Evolutionary conservation across 2,329 filamentous ascomycete genomes (phyloP).

Genomic region (Fusarium verticillioides): DNA sequence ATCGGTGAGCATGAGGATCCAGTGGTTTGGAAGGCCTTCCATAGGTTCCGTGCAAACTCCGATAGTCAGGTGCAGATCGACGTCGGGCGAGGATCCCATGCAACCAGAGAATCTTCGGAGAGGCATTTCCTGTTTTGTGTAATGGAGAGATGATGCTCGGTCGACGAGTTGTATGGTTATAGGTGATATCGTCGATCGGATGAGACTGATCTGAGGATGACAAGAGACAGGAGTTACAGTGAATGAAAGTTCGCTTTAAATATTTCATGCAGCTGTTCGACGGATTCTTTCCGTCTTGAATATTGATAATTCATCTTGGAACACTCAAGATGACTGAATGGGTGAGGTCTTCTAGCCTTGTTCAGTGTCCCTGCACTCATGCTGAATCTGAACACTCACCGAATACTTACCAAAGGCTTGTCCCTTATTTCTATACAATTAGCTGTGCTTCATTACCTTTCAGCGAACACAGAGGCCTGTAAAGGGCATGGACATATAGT

Average conservation of each 20-base stretch:
- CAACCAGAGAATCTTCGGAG: background rate
- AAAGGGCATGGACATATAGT: background rate
- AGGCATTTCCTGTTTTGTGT: background rate
- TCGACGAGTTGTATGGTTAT: background rate
- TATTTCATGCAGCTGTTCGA: background rate
- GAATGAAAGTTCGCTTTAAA: background rate
- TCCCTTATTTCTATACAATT: background rate
- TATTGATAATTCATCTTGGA: no score
- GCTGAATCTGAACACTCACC: background rate
- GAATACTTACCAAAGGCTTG: background rate
- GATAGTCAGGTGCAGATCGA: background rate
- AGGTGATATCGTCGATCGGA: background rate
- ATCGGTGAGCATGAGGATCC: conserved; percentile 17
- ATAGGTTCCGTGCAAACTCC: background rate
- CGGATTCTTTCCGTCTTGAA: background rate
- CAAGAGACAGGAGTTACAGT: background rate
- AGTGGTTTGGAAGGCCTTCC: background rate
- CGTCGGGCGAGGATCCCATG: background rate
- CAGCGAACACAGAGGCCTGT: background rate
- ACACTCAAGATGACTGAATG: background rate
- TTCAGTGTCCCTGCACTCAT: background rate
- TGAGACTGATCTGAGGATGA: background rate
- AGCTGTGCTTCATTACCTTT: background rate
- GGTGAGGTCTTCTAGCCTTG: background rate
- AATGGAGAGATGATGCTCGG: background rate